Evolutionary conservation across 495 filamentous ascomycete genomes (phyloP), one percentile per base, ranked within the genome.

Genomic region (Talaromyces proteolyticus): DNA sequence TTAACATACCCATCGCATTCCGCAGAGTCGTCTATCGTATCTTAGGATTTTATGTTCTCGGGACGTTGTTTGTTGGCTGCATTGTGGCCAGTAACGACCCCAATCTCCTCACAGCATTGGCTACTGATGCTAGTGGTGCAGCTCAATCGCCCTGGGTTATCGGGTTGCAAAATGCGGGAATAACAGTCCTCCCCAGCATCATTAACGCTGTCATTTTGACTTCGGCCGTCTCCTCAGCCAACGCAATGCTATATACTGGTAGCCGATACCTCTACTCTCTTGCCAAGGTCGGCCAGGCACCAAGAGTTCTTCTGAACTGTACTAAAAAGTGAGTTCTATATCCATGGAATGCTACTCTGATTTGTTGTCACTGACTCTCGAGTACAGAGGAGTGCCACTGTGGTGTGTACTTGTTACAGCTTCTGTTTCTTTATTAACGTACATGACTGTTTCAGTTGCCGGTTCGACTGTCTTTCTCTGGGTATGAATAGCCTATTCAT

Each of bases 11-110:
- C 44, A 76, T 76, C 50, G 90, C 90, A 4, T 84, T 84, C 12
- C 84, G 84, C 42, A 82, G 88, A 49, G 88, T 89, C 47, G 91
- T 95, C 67, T 91, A 86, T 75, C 86, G 90, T 46, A 89, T 95
- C 59, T 62, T 85, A 47, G 77, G 93, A 70, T 93, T 95, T 74
- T 94, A 93, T 67, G 61, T 76, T 44, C 60, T 81, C 18, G 76
- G 68, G 8, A 72, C 74, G 4, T 65, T 84, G 26, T 73, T 73
- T 2, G 80, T 82, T 56, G 80, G 80, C 50, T 70, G 82, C 3
- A 68, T 77, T 34, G 72, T 78, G n/a, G 69, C 70, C 18, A 65
- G 66, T 55, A 70, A 77, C 25, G 79, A 88, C 50, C 26, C 50
- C 4, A 52, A 55, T 18, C 76, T 91, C 11, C 71, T 87, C 7